phyloP scores from a whole-genome alignment of 495 filamentous ascomycete genomes.

The Copromyces sp. region DNA sequence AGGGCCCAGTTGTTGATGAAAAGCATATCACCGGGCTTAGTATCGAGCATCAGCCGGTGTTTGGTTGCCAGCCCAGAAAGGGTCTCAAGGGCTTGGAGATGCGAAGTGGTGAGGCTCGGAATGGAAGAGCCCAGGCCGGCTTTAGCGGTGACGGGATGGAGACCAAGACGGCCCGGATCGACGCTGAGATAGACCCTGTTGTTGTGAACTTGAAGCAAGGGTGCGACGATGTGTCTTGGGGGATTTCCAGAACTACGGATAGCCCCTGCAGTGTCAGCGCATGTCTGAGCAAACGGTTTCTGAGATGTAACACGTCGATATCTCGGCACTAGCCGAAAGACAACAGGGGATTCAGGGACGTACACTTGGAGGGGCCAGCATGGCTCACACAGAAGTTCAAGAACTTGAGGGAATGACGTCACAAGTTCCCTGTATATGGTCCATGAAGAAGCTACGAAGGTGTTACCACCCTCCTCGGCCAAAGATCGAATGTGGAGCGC shows the following conservation, averaged over 20 bases:
- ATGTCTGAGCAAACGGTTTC: background rate
- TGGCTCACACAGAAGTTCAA: slow-evolving; percentile 21
- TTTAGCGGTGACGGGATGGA: slow-evolving; percentile 22
- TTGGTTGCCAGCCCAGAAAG: slow-evolving; percentile 24
- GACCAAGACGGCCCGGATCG: slow-evolving; percentile 35
- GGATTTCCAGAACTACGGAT: slow-evolving; percentile 26
- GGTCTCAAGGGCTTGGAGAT: slow-evolving; percentile 26
- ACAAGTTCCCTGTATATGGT: slow-evolving; percentile 31
- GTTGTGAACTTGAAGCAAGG: slow-evolving; percentile 27
- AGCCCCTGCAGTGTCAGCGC: background rate
- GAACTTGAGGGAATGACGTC: slow-evolving; percentile 18
- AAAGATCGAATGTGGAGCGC: slow-evolving; percentile 32
- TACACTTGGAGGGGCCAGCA: slow-evolving; percentile 37
- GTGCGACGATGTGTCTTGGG: slow-evolving; percentile 23
- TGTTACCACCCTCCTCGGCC: slow-evolving; percentile 28
- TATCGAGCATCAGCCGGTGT: slow-evolving; percentile 31
- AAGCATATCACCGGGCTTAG: slow-evolving; percentile 48
- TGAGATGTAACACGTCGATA: background rate
- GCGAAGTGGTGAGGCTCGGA: slow-evolving; percentile 23
- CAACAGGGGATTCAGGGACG: slow-evolving; percentile 7
- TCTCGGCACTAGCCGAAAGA: background rate
- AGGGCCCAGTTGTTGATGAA: slow-evolving; percentile 54
- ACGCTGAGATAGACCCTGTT: slow-evolving; percentile 27
- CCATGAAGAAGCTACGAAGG: slow-evolving; percentile 31
- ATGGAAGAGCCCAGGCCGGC: slow-evolving; percentile 9